phyloP scores from a whole-genome alignment of 2,329 filamentous ascomycete species.

The Fusarium nanum region DNA sequence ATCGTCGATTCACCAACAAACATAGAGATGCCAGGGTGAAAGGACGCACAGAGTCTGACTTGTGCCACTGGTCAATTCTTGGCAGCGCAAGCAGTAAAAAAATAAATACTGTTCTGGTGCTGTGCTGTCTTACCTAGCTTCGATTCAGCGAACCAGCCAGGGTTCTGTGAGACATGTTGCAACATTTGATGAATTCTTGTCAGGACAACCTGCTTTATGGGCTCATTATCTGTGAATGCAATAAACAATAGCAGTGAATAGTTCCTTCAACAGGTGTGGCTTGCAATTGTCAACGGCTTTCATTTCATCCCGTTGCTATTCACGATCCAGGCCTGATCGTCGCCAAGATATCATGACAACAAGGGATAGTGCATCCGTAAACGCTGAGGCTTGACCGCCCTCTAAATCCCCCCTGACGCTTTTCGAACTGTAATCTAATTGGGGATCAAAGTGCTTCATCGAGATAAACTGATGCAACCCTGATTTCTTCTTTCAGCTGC shows the following conservation, averaged over 20 bases:
- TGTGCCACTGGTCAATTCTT: slow-evolving; percentile 22
- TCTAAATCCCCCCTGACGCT: slow-evolving; percentile 9
- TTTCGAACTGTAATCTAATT: slow-evolving; percentile 19
- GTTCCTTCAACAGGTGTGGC: slow-evolving; percentile 11
- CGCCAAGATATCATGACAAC: slow-evolving; percentile 26
- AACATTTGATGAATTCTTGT: slow-evolving; percentile 22
- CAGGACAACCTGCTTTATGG: slow-evolving; percentile 35
- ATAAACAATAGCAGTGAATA: neutral
- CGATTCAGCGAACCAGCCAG: slow-evolving; percentile 26
- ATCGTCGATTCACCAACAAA: slow-evolving; percentile 6
- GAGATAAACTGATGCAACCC: neutral
- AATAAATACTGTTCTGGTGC: neutral
- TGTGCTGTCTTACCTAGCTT: slow-evolving; percentile 25
- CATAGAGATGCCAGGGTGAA: slow-evolving; percentile 6
- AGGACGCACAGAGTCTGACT: slow-evolving; percentile 23
- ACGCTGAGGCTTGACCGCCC: slow-evolving; percentile 22
- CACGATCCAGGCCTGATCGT: slow-evolving; percentile 19
- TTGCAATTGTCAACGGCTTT: slow-evolving; percentile 22
- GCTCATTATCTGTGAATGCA: slow-evolving; percentile 14
- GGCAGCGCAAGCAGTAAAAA: slow-evolving; percentile 22
- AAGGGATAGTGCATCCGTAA: slow-evolving; percentile 14
- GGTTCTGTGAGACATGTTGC: slow-evolving; percentile 32
- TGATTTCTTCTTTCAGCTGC: slow-evolving; percentile 26
- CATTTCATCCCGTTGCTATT: slow-evolving; percentile 9
- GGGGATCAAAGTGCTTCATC: slow-evolving; percentile 12